Evolutionary conservation across 2,329 filamentous ascomycete genomes (phyloP), one percentile per base, ranked within the genome.

Genomic region (Neurospora sp.): DNA sequence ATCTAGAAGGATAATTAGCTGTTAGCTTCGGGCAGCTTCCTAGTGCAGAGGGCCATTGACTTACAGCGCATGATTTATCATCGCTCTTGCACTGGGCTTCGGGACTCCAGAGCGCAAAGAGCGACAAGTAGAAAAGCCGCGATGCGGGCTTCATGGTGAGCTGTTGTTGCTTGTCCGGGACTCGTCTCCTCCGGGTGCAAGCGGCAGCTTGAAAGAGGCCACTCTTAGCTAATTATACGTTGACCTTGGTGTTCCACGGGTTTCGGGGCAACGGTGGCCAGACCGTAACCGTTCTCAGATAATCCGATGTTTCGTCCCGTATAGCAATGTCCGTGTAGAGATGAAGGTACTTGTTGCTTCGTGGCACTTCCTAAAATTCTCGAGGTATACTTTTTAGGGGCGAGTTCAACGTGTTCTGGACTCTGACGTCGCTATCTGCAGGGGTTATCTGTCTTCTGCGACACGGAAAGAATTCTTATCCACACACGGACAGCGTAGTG

Each of bases 1-100:
- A 97, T 92, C 93, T 97, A 84, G 73, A 76, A 76, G 70, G 73
- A 72, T 68, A 58, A 10, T 62, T 33, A 15, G 23, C 72, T 72
- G 78, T 86, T 81, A 86, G 52, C 23, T 62, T 62, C 3, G 23
- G 2, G 3, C 3, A 15, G 7, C 52, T 33, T 33, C 23, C 6
- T 28, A 28, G 28, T 28, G 28, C 28, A 28, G 28, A 28, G 28
- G 28, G 28, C 28, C 6, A 17, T 58, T 33, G 66, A 81, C 85
- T 77, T 85, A 88, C 86, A 79, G 83, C 80, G 76, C 86, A 88
- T 75, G 83, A 82, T 62, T 52, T 23, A 23, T 62, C 52, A 4
- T 62, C 52, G 69, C 73, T 78, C 73, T 81, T 78, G 77, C 86
- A 88, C 74, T 80, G 80, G 33, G 80, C 83, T 62, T 82, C 79